Evolutionary conservation across 2,329 filamentous ascomycete species (phyloP), one percentile per base, ranked within the genome.

Genomic region (Fusarium globosum): DNA sequence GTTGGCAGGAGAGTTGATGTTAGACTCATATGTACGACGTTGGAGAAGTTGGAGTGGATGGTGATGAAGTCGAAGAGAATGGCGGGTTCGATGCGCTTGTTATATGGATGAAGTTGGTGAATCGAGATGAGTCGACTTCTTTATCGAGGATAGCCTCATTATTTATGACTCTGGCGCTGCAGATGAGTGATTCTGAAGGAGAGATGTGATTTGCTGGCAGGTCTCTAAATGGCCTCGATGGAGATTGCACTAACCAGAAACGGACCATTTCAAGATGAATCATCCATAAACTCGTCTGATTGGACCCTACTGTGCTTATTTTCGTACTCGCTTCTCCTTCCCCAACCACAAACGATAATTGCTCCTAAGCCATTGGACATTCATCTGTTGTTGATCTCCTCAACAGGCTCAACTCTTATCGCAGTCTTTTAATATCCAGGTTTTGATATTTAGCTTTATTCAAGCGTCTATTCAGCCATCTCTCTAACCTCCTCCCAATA

Each of bases 81-180:
- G 4, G 6, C 1, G 28, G 18, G 4, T 0, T 49, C 3, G 14
- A 15, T 20, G 39, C 2, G 23, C 12, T 20, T 41, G 7, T 46
- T 65, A 39, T 63, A 63, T 2, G 4, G 1, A 1, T 13, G 9
- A 7, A 20, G 5, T 10, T 0, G 2, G 23, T 65, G 57, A 65
- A 61, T 52, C 28, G 20, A 65, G 36, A 63, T 65, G 62, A 65
- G 62, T 65, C 57, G 46, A 63, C 13, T n/a, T 41, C 58, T 26
- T 2, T 20, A 53, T 65, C n/a, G 18, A 62, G 62, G 16, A 16
- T 36, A 62, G 57, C n/a, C 20, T 26, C 4, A 26, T 16, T 8
- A 1, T 16, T n/a, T 30, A 28, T 41, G 35, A 55, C 51, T 41
- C 14, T 28, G 0, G 5, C n/a, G 13, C 5, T 21, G 23, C 0